phyloP scores from a whole-genome alignment of 371 early-diverging fungal genomes.

The Mortierella sp. region DNA sequence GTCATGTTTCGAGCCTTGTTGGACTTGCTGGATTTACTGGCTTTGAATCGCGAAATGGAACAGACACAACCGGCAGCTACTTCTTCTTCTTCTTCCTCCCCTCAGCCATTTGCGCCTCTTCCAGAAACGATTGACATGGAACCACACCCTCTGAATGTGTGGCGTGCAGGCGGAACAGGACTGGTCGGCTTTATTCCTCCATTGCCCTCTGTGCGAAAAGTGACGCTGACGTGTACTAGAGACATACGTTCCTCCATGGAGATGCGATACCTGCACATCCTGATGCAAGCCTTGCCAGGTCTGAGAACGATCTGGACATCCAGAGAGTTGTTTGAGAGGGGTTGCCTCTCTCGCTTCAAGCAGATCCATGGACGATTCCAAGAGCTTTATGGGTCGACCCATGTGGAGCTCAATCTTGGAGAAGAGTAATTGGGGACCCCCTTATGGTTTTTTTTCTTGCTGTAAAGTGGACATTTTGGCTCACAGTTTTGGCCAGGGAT shows the following conservation, averaged over 20 bases:
- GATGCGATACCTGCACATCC: slow-evolving; percentile 32
- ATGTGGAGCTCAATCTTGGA: slow-evolving; percentile 22
- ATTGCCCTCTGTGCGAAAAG: slow-evolving; percentile 25
- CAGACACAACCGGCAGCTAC: not conserved
- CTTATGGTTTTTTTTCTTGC: no score
- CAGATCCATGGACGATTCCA: slow-evolving; percentile 7
- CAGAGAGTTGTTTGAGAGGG: slow-evolving; percentile 15
- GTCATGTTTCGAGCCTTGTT: slow-evolving; percentile 12
- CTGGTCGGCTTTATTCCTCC: slow-evolving; percentile 21
- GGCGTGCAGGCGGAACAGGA: slow-evolving; percentile 3
- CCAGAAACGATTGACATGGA: not conserved
- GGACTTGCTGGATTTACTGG: slow-evolving; percentile 13
- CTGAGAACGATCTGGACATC: slow-evolving; percentile 19
- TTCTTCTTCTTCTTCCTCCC: not conserved
- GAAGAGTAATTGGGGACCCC: no score
- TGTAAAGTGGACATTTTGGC: not conserved
- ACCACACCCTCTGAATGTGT: not conserved
- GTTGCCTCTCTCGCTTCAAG: slow-evolving; percentile 13
- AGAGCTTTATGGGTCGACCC: slow-evolving; percentile 7
- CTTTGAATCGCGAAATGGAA: slow-evolving; percentile 2
- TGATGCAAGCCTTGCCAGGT: slow-evolving; percentile 30
- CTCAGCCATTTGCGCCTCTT: not conserved
- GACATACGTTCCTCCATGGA: slow-evolving; percentile 4
- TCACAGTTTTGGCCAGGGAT: no score
- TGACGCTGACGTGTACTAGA: slow-evolving; percentile 6